Percentiles rank a stretch among this genome's conserved stretches.
Evolutionary conservation across 176 grass and related monocot species (phyloP).

Genomic region (Themeda triandra): DNA sequence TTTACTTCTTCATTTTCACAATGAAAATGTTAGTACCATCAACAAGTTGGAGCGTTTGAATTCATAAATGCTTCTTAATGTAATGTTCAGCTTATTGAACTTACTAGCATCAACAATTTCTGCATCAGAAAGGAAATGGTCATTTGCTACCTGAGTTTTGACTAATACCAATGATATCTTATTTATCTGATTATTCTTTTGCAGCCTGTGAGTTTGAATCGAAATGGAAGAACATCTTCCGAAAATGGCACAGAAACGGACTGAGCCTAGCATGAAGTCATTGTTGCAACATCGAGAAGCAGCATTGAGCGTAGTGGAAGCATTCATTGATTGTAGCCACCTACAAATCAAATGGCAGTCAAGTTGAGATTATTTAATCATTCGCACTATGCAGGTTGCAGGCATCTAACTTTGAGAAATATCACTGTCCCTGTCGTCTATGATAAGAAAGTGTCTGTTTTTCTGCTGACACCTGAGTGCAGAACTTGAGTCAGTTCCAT

Average conservation of each 20-base stretch:
- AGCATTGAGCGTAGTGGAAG: conserved; percentile 54
- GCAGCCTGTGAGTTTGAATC: conserved; percentile 82
- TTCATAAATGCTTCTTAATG: background rate
- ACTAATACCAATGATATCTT: background rate
- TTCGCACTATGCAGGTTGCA: background rate
- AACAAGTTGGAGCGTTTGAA: background rate
- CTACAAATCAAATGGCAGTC: too few relatives aligned
- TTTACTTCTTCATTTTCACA: background rate
- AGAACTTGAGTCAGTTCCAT: too few relatives aligned
- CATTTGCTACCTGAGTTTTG: background rate
- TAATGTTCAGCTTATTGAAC: background rate
- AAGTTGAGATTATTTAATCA: conserved; percentile 25
- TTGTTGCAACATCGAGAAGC: conserved; percentile 63
- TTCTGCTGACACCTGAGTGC: too few relatives aligned
- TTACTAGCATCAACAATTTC: background rate
- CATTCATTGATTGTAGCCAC: conserved; percentile 52
- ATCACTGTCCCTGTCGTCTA: background rate
- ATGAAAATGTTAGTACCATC: background rate
- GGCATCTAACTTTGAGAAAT: background rate
- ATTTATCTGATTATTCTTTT: background rate
- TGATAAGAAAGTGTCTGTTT: too few relatives aligned
- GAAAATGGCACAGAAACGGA: conserved; percentile 61
- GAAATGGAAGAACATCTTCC: conserved; percentile 83
- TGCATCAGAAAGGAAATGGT: background rate
- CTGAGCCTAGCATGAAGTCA: conserved; percentile 29